These are phyloP conservation scores for Microcera coccophila DNA, from an alignment of 2,329 filamentous ascomycete species.

Conservation along the genomic window DNA sequence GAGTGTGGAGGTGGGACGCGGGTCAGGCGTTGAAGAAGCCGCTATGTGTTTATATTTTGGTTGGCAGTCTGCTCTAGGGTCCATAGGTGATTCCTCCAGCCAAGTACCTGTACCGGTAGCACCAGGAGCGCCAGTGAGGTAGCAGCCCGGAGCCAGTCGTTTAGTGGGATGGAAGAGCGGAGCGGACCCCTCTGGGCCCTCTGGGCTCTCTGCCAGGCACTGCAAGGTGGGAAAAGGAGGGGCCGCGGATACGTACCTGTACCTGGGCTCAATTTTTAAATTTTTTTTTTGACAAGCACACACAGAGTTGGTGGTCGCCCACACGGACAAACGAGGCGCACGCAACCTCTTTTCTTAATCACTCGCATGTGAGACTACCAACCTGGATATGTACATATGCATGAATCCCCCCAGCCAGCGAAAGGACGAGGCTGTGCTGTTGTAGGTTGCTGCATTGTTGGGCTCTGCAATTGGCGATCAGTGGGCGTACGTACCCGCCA, in stretches of 20 bases:
- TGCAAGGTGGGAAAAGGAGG: not conserved
- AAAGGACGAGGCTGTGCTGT: no score
- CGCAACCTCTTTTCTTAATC: not conserved
- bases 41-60: conserved; percentile 4
- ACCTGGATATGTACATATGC: not conserved
- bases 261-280: no score
- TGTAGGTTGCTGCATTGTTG: no score
- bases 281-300: no score
- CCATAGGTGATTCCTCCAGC: no score
- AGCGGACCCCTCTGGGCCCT: not conserved
- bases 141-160: no score
- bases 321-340: no score
- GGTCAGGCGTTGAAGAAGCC: conserved; percentile 22
- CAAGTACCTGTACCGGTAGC: no score
- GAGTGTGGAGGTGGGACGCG: conserved; percentile 25
- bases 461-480: no score
- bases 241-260: not conserved
- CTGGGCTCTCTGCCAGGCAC: not conserved
- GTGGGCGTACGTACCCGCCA: not conserved
- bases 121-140: no score
- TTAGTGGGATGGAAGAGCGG: not conserved
- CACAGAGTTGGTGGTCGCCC: no score
- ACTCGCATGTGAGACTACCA: not conserved
- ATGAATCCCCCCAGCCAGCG: not conserved
- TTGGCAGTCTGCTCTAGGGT: no score